These are phyloP conservation scores for Psidium guajava DNA, from an alignment of 345 rosid genomes.

Conservation along the genomic window DNA sequence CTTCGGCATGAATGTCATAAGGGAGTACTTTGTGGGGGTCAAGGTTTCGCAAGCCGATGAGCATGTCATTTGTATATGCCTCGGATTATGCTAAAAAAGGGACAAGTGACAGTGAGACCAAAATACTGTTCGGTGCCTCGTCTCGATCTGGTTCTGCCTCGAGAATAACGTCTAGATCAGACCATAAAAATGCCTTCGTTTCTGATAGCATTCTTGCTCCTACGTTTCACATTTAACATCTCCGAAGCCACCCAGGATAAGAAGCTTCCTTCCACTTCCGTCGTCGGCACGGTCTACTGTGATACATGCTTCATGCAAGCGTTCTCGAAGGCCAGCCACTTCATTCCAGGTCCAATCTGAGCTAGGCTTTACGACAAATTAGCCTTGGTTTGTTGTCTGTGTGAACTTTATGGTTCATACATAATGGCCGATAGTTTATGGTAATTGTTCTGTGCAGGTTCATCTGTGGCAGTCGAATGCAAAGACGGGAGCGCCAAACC, in stretches of 20 bases:
- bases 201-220: conserved; percentile 11
- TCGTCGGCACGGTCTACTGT: conserved; percentile 84
- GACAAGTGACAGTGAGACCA: not conserved
- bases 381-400: not conserved
- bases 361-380: not conserved
- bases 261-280: conserved; percentile 44
- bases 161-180: not conserved
- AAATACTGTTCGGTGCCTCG: not conserved
- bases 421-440: not conserved
- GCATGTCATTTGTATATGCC: not conserved
- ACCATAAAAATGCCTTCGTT: conserved; percentile 22
- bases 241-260: conserved; percentile 19
- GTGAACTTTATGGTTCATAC: not conserved
- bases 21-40: not conserved
- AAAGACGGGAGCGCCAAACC: conserved; percentile 26
- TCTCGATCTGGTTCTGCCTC: not conserved
- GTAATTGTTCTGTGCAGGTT: conserved; percentile 37
- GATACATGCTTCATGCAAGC: conserved; percentile 66
- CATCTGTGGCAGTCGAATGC: conserved; percentile 71
- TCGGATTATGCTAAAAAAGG: not conserved
- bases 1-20: conserved; percentile 20
- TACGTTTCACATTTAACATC: conserved; percentile 4
- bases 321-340: conserved; percentile 48
- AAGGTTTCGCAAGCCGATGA: not conserved
- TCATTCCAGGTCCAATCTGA: conserved; percentile 50